Evolutionary conservation across 164 flowering plant genomes (phyloP).

Genomic region (Saururus chinensis): DNA sequence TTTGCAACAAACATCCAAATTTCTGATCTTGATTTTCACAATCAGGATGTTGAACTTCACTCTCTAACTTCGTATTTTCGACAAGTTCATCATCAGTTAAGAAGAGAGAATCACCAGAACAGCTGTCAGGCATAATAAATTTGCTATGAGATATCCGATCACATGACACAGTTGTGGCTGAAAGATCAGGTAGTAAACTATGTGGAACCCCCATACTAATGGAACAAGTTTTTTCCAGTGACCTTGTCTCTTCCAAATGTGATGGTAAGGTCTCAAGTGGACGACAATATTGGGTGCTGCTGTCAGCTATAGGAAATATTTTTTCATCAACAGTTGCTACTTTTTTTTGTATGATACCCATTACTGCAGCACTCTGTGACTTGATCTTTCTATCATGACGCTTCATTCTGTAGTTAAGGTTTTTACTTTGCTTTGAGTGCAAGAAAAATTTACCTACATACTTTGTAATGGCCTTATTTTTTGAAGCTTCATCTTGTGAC

Average conservation of each 20-base stretch:
- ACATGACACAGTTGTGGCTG: constrained; percentile 3
- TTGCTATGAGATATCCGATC: constrained; percentile 3
- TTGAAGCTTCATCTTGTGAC: no score
- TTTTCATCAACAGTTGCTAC: not conserved
- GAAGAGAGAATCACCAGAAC: constrained; percentile 8
- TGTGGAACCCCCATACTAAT: constrained; percentile 1
- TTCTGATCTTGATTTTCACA: constrained; percentile 17
- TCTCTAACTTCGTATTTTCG: constrained; percentile 13
- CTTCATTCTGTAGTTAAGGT: constrained; percentile 16
- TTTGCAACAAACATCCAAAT: constrained; percentile 28
- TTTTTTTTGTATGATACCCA: constrained; percentile 10
- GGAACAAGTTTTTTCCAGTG: constrained; percentile 3
- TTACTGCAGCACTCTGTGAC: constrained; percentile 12
- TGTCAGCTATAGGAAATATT: not conserved
- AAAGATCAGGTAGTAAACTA: constrained; percentile 1
- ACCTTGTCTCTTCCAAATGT: constrained; percentile 10
- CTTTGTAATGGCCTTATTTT: no score
- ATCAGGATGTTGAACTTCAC: constrained; percentile 15
- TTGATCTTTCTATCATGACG: constrained; percentile 12
- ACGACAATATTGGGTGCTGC: not conserved
- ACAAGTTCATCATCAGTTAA: constrained; percentile 5
- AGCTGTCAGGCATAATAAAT: no score
- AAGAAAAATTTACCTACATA: no score
- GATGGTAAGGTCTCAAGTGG: constrained; percentile 12
- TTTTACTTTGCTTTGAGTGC: constrained; percentile 15